Evolutionary conservation across 768 basidiomycete genomes (phyloP), one percentile per base, ranked within the genome.

Genomic region (Leccinum olivaceopallidum): DNA sequence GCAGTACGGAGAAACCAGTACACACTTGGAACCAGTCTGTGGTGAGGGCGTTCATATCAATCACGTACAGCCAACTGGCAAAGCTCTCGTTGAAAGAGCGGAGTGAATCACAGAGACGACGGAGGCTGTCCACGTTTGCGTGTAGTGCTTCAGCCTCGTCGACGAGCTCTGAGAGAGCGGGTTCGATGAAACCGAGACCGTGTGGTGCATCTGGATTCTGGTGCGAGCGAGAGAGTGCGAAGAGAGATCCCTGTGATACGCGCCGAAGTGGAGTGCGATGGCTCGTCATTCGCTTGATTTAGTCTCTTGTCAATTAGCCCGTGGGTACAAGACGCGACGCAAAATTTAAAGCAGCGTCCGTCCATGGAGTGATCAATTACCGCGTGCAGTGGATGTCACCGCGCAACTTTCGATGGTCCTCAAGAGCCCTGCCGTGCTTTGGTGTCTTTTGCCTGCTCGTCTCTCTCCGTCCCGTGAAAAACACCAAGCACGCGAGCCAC

Each of bases 41-140:
- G n/a, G 94, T 94, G 59, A 96, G 82, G 3, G 93, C 87, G 70
- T 95, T 94, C 93, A 98, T 96, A 70, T 92, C 89, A 85, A 95
- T 88, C 24, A 88, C 85, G 71, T 95, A 95, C 12, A 96, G 75
- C 83, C 87, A 95, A 70, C 91, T 93, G 14, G 95, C 90, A 69
- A 98, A 96, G 14, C 87, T 85, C 74, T 98, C 95, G 71, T 97
- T 97, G 80, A 96, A 96, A 5, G 85, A 87, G 14, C 84, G 83
- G 56, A 98, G 80, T 20, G 91, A 87, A 51, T 87, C 80, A 72
- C 88, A 86, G 63, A 98, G 82, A 26, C 80, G 78, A 62, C 83
- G 83, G 68, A 98, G 80, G 24, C 82, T 83, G 63, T 89, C 84
- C 10, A 92, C 75, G 73, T 95, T 95, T 9, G 84, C 77, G 55